Evolutionary conservation across 257 asterid species (phyloP).

Genomic region (Solanum pennellii): DNA sequence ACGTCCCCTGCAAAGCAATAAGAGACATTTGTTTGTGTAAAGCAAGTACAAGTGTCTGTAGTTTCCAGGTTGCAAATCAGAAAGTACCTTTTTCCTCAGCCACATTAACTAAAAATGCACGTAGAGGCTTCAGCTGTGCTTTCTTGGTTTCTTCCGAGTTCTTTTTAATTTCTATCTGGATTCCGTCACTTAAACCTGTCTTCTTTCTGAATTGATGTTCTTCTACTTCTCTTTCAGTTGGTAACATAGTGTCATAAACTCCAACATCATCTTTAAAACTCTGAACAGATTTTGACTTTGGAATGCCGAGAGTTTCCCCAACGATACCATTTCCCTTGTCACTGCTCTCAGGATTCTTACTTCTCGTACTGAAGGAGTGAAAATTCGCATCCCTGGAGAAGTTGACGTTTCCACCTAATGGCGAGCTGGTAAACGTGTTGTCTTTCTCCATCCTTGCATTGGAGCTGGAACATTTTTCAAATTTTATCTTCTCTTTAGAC

Average conservation of each 20-base stretch:
- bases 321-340: not conserved
- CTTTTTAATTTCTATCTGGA: conserved; percentile 1
- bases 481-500: conserved; percentile 6
- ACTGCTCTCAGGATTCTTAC: conserved; percentile 3
- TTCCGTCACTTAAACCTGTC: conserved; percentile 3
- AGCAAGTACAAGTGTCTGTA: not conserved
- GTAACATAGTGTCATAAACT: not conserved
- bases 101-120: conserved; percentile 16
- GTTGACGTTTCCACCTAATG: not conserved
- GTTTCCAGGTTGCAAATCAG: not conserved
- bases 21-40: not conserved
- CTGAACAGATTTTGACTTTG: conserved; percentile 12
- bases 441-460: conserved; percentile 24
- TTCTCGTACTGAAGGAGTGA: conserved; percentile 3
- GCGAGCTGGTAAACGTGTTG: not conserved
- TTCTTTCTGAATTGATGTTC: conserved; percentile 12
- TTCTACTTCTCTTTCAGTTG: not conserved
- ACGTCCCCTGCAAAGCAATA: conserved; percentile 18
- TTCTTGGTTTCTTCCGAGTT: conserved; percentile 10
- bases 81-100: conserved; percentile 28
- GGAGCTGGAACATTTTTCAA: conserved; percentile 23
- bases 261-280: conserved; percentile 5
- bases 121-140: conserved; percentile 12
- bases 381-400: not conserved
- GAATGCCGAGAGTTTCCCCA: not conserved